Evolutionary conservation across 108 stramenopile genomes (phyloP).

Genomic region (Seminavis robusta): DNA sequence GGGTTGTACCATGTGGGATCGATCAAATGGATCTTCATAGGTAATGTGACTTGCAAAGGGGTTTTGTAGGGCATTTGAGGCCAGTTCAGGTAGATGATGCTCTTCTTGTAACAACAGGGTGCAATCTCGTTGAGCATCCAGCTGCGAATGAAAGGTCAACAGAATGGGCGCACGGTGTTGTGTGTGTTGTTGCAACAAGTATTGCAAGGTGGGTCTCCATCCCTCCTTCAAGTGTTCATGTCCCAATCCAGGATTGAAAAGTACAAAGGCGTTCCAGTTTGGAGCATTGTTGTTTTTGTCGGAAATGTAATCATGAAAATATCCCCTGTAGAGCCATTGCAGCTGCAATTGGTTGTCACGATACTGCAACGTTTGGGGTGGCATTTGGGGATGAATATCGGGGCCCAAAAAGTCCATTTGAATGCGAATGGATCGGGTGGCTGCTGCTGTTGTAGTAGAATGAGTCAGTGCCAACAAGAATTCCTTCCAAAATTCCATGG

Average conservation of each 20-base stretch:
- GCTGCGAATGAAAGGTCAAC: constrained; percentile 70
- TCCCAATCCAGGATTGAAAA: constrained; percentile 87
- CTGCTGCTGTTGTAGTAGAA: neutral
- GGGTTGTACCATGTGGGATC: constrained; percentile 49
- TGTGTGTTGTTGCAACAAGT: constrained; percentile 29
- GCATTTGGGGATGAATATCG: constrained; percentile 44
- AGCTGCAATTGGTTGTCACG: constrained; percentile 6
- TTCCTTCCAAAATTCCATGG: constrained; percentile 83
- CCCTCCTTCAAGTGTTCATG: constrained; percentile 68
- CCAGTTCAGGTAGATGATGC: constrained; percentile 12
- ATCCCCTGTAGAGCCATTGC: constrained; percentile 23
- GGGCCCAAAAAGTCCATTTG: constrained; percentile 80
- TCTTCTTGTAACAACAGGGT: constrained; percentile 26
- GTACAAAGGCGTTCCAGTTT: constrained; percentile 57
- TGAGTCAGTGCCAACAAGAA: constrained; percentile 13
- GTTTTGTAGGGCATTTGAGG: constrained; percentile 21
- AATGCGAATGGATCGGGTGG: constrained; percentile 1
- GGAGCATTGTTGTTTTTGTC: neutral
- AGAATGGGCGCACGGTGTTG: constrained; percentile 27
- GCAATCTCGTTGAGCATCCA: constrained; percentile 56
- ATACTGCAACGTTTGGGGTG: constrained; percentile 3
- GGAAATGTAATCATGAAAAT: constrained; percentile 26
- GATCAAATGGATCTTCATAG: constrained; percentile 73
- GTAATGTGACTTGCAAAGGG: constrained; percentile 66
- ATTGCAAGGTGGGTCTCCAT: constrained; percentile 66